Percentiles rank a stretch among this genome's conserved stretches.
phyloP scores from a whole-genome alignment of 257 asterid species.

The Ilex aquifolium region DNA sequence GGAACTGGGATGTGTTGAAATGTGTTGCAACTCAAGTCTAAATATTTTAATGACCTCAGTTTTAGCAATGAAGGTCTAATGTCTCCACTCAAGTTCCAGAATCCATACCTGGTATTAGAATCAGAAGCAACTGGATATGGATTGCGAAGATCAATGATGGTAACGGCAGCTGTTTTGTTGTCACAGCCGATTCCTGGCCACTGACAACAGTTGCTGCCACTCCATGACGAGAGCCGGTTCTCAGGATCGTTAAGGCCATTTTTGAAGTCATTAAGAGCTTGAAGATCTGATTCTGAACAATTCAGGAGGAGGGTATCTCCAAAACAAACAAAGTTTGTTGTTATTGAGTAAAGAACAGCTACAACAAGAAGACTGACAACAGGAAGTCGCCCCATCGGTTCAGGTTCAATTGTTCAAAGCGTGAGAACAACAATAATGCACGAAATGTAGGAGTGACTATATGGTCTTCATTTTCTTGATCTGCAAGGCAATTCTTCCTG shows the following conservation, averaged over 20 bases:
- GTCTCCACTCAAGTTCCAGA: slow-evolving; percentile 51
- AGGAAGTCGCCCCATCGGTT: slow-evolving; percentile 14
- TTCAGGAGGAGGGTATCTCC: slow-evolving; percentile 11
- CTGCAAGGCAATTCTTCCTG: too few relatives aligned
- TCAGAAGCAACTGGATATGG: slow-evolving; percentile 13
- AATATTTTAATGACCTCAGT: slow-evolving; percentile 26
- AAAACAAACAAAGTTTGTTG: slow-evolving; percentile 6
- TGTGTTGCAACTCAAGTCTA: slow-evolving; percentile 48
- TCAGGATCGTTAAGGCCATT: slow-evolving; percentile 44
- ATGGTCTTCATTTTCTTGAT: too few relatives aligned
- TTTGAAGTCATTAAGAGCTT: slow-evolving; percentile 45
- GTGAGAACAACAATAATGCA: not conserved
- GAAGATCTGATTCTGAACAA: slow-evolving; percentile 24
- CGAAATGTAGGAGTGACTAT: too few relatives aligned
- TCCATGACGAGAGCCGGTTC: slow-evolving; percentile 40
- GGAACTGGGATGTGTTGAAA: slow-evolving; percentile 38
- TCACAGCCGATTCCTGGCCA: slow-evolving; percentile 44
- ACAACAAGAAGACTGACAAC: slow-evolving; percentile 12
- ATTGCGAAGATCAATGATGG: slow-evolving; percentile 33
- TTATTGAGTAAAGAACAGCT: slow-evolving; percentile 11
- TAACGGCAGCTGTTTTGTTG: slow-evolving; percentile 22
- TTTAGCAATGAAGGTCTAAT: slow-evolving; percentile 40
- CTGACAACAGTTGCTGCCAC: slow-evolving; percentile 31
- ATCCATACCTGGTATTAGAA: slow-evolving; percentile 20
- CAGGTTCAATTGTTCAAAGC: not conserved